Base-by-base conservation (phyloP, 2,329 filamentous ascomycete genomes). In the Penicillium glabrum region DNA sequence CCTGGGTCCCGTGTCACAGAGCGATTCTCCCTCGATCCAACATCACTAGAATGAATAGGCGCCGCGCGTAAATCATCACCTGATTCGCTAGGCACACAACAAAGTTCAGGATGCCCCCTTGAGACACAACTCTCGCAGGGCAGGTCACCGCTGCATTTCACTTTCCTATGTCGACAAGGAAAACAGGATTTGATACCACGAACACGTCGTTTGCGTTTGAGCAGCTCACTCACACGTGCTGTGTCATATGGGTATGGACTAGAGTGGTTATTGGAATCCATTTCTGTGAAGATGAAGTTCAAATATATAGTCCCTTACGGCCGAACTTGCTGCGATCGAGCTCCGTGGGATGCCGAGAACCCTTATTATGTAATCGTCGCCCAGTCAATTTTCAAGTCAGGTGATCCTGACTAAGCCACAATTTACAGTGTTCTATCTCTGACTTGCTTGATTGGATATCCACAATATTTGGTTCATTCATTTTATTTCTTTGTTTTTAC, bases 181-280 rank as follows among this genome's bases (percentile, higher is more conserved):
- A 68, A 68, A 54, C 64, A 68, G 21, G 66, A 66, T 19, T 59
- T 61, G 53, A 66, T 60, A 10, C 59, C 58, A 16, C 64, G 64
- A 5, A 48, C 45, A 26, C 62, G 64, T 50, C 64, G 64, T 53
- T 67, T 66, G 19, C 58, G 50, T 35, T 62, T 67, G 13, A 68
- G 64, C 16, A 67, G 52, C 35, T 67, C 62, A 41, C 58, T 57
- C 9, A 67, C 58, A 9, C 51, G 49, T 21, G n/a, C 46, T 4
- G 64, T 67, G 43, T 67, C 63, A 33, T 67, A 67, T 19, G 64
- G 64, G 37, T 67, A 67, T 27, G 44, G 3, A 13, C 16, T 31
- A 14, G 23, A 10, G 13, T 37, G 9, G 13, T 14, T 9, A 2
- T 37, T 46, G 14, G 8, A n/a, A 31, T 46, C 44, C 44, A 46